These are phyloP conservation scores for Salix dunnii DNA, from an alignment of 345 rosid genomes.

Conservation along the genomic window DNA sequence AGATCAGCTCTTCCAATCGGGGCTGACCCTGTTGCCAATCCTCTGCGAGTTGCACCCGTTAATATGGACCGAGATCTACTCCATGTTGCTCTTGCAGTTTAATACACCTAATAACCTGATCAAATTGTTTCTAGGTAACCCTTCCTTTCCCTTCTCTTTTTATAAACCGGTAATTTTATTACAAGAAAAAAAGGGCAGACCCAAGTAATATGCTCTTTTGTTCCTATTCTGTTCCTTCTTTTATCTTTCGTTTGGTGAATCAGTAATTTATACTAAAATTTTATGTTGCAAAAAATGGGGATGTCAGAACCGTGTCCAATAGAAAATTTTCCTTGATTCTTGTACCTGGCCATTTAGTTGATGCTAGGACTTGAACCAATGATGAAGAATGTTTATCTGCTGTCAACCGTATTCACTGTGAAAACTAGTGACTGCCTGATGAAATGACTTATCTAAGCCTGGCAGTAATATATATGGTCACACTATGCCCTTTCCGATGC, in stretches of 20 bases:
- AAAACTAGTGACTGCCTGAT: background rate
- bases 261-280: background rate
- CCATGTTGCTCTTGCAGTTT: constrained; percentile 81
- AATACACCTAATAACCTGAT: constrained; percentile 72
- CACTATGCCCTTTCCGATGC: constrained; percentile 16
- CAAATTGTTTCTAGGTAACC: constrained; percentile 65
- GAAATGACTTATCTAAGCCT: background rate
- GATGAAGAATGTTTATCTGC: background rate
- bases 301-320: background rate
- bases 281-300: background rate
- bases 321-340: background rate
- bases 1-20: constrained; percentile 80
- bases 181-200: background rate
- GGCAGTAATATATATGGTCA: too few relatives aligned
- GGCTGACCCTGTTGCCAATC: constrained; percentile 64
- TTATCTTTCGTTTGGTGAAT: too few relatives aligned
- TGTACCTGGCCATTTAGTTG: background rate
- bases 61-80: constrained; percentile 55
- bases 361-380: too few relatives aligned
- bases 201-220: too few relatives aligned
- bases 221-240: too few relatives aligned
- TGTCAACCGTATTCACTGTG: background rate
- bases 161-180: too few relatives aligned
- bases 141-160: background rate
- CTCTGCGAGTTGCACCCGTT: constrained; percentile 55